Conservation (phyloP, 2,329 filamentous ascomycete genomes). For the Ascochyta clinopodiicola region DNA sequence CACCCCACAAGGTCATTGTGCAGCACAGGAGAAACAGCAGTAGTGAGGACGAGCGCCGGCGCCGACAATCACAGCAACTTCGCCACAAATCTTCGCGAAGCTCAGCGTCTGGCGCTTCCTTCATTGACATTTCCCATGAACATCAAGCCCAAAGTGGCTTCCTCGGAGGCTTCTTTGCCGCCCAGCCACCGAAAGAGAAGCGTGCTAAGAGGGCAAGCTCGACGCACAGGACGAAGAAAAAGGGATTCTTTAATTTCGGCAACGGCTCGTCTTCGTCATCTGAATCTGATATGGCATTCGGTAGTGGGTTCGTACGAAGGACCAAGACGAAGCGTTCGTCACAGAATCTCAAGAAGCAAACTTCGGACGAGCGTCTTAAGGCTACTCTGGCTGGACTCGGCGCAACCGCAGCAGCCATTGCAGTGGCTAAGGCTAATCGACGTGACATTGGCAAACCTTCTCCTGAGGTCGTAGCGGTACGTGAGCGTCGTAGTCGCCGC, state of each 20-base stretch:
- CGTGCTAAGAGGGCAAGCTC: constrained; percentile 29
- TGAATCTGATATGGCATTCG: constrained; percentile 56
- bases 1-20: constrained; percentile 41
- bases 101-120: constrained; percentile 58
- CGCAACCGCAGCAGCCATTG: constrained; percentile 57
- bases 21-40: constrained; percentile 40
- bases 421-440: constrained; percentile 48
- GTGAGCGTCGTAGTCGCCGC: constrained; percentile 37
- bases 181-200: constrained; percentile 51
- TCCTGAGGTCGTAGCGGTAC: constrained; percentile 45
- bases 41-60: constrained; percentile 37
- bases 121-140: constrained; percentile 70
- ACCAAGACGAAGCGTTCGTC: constrained; percentile 31
- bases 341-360: constrained; percentile 39
- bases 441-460: constrained; percentile 36
- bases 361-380: constrained; percentile 55
- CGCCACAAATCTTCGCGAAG: constrained; percentile 44
- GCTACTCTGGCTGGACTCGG: constrained; percentile 55
- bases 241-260: constrained; percentile 58
- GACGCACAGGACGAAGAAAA: constrained; percentile 48
- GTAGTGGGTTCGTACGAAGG: constrained; percentile 43
- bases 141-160: constrained; percentile 53
- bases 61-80: constrained; percentile 33
- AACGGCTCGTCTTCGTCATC: constrained; percentile 56
- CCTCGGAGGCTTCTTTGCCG: constrained; percentile 65